Evolutionary conservation across 306 rosid species (phyloP).

Genomic region (Argentina anserina): DNA sequence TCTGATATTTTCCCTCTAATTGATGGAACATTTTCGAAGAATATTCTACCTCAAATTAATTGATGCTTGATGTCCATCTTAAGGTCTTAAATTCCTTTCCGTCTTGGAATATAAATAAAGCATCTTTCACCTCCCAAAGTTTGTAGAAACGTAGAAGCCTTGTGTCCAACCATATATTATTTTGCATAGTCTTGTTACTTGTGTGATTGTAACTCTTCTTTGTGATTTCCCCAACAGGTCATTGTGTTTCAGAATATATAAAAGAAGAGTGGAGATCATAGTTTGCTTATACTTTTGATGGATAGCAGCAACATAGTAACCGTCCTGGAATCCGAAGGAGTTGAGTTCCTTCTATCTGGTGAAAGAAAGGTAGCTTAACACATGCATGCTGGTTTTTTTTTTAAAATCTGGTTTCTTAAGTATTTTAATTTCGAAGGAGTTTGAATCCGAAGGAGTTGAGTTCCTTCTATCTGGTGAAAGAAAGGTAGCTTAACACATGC

Average conservation of each 20-base stretch:
- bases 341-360: constrained; percentile 64
- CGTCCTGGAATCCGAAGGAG: constrained; percentile 60
- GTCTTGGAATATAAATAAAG: background rate
- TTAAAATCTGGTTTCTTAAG: too few species aligned
- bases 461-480: too few species aligned
- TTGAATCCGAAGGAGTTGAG: too few species aligned
- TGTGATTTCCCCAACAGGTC: background rate
- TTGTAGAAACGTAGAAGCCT: background rate
- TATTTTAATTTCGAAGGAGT: background rate
- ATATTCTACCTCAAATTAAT: background rate
- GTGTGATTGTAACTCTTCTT: constrained; percentile 15
- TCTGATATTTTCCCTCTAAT: background rate
- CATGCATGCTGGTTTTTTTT: background rate
- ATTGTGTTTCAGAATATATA: constrained; percentile 16
- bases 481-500: constrained; percentile 50
- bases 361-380: constrained; percentile 59
- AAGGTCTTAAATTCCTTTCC: constrained; percentile 5
- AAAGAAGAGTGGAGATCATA: constrained; percentile 22
- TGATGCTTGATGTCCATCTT: background rate
- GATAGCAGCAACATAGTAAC: constrained; percentile 41
- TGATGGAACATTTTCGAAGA: constrained; percentile 1
- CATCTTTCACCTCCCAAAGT: background rate
- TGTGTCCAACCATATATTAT: background rate
- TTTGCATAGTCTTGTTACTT: constrained; percentile 13
- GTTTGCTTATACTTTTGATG: constrained; percentile 42